These are phyloP conservation scores for Arabidopsis arenosa DNA, from an alignment of 345 rosid species.

Conservation along the genomic window DNA sequence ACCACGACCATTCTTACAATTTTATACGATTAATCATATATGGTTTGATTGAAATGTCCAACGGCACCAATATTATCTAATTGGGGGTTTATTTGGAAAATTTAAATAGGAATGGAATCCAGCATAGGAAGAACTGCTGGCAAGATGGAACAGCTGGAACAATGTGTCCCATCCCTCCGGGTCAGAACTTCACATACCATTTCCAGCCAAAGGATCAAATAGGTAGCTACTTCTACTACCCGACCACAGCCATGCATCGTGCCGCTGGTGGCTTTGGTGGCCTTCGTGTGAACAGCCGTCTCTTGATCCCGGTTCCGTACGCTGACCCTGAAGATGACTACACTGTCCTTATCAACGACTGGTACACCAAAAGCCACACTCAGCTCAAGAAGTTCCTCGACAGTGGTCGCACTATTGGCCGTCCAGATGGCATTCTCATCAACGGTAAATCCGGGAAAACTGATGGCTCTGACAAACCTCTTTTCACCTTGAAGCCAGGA, in stretches of 20 bases:
- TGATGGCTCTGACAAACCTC: slow-evolving; percentile 35
- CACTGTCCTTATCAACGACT: slow-evolving; percentile 63
- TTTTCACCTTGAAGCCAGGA: slow-evolving; percentile 63
- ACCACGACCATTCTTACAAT: neutral
- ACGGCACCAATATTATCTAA: neutral
- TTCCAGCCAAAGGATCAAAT: slow-evolving; percentile 93
- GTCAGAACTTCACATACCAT: slow-evolving; percentile 71
- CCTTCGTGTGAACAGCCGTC: slow-evolving; percentile 68
- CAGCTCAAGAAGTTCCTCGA: slow-evolving; percentile 52
- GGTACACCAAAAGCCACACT: slow-evolving; percentile 61
- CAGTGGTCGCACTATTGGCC: slow-evolving; percentile 56
- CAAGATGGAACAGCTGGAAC: slow-evolving; percentile 72
- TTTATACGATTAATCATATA: neutral
- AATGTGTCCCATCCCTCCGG: slow-evolving; percentile 68
- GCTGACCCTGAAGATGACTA: slow-evolving; percentile 66
- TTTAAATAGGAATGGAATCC: slow-evolving; percentile 47
- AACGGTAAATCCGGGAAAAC: slow-evolving; percentile 51
- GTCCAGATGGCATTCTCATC: slow-evolving; percentile 63
- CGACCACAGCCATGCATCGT: slow-evolving; percentile 55
- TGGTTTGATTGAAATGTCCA: neutral
- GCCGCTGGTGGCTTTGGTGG: slow-evolving; percentile 80
- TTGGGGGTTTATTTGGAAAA: neutral
- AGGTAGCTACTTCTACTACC: slow-evolving; percentile 71
- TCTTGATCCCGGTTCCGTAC: slow-evolving; percentile 71
- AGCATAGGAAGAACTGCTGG: slow-evolving; percentile 85